phyloP scores from a whole-genome alignment of 257 asterid species.

The Rhazya stricta region DNA sequence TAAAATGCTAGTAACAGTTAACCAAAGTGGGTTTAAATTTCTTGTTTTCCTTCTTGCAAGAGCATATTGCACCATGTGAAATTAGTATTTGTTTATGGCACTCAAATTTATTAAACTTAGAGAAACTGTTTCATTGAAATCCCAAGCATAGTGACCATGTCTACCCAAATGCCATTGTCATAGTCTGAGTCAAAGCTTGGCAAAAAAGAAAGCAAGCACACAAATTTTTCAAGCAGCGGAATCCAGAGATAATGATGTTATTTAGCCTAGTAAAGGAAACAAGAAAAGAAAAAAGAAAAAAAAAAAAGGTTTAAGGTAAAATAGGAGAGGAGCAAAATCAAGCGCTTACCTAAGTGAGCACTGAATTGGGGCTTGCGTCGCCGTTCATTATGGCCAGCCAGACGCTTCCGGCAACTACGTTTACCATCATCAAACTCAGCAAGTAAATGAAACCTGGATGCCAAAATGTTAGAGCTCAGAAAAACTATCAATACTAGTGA shows the following conservation, averaged over 20 bases:
- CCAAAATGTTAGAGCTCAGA: background rate
- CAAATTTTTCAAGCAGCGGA: background rate
- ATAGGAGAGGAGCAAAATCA: background rate
- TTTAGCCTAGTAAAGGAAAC: background rate
- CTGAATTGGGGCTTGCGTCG: conserved; percentile 58
- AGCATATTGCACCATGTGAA: background rate
- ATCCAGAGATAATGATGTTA: background rate
- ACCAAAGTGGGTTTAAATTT: background rate
- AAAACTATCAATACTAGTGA: conserved; percentile 1
- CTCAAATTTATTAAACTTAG: background rate
- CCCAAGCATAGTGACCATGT: background rate
- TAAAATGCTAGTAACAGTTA: background rate
- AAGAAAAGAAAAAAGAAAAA: no score
- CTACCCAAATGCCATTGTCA: background rate
- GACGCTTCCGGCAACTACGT: conserved; percentile 73
- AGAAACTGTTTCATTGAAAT: background rate
- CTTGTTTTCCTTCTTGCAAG: background rate
- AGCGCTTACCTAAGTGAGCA: conserved; percentile 37
- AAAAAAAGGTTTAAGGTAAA: background rate
- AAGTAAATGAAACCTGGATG: conserved; percentile 55
- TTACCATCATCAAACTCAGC: conserved; percentile 64
- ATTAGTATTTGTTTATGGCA: background rate
- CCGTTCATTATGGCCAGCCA: conserved; percentile 67
- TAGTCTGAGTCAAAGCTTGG: background rate
- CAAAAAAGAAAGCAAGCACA: background rate